These are phyloP conservation scores for Linum lewisii DNA, from an alignment of 345 rosid species.

Conservation along the genomic window DNA sequence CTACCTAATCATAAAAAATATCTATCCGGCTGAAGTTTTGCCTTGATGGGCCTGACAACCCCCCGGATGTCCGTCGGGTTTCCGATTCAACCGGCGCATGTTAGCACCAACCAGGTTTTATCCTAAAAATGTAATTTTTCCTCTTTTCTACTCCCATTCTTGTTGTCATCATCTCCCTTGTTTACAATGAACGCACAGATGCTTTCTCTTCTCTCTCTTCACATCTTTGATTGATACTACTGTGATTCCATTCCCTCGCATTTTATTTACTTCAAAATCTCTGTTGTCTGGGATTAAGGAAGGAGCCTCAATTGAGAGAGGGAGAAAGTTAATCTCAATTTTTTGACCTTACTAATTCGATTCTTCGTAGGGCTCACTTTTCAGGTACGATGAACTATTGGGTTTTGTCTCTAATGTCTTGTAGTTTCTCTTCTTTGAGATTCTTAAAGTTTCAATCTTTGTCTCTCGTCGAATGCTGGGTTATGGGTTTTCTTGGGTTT, in stretches of 20 bases:
- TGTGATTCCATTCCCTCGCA: neutral
- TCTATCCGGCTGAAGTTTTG: neutral
- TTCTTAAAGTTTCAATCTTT: neutral
- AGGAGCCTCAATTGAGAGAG: neutral
- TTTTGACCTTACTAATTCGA: neutral
- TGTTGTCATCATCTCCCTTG: neutral
- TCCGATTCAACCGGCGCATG: slow-evolving; percentile 8
- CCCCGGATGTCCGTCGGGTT: neutral
- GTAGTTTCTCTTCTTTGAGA: neutral
- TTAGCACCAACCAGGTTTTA: slow-evolving; percentile 2
- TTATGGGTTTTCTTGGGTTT: slow-evolving; percentile 1
- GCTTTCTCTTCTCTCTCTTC: neutral
- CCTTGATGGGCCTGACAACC: neutral
- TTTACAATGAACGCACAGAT: neutral
- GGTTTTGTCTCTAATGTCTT: slow-evolving; percentile 3
- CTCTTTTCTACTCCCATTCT: neutral
- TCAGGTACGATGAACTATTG: slow-evolving; percentile 12
- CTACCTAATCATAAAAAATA: no score
- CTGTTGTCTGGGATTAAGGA: no score
- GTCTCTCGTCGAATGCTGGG: neutral
- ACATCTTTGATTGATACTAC: no score
- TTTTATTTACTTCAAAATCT: no score
- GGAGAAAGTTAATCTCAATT: slow-evolving; percentile 1
- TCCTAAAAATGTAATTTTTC: neutral
- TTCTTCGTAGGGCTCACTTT: slow-evolving; percentile 3